These are phyloP conservation scores for Calcarisporium arbuscula DNA, from an alignment of 2,329 filamentous ascomycete genomes.

Conservation along the genomic window DNA sequence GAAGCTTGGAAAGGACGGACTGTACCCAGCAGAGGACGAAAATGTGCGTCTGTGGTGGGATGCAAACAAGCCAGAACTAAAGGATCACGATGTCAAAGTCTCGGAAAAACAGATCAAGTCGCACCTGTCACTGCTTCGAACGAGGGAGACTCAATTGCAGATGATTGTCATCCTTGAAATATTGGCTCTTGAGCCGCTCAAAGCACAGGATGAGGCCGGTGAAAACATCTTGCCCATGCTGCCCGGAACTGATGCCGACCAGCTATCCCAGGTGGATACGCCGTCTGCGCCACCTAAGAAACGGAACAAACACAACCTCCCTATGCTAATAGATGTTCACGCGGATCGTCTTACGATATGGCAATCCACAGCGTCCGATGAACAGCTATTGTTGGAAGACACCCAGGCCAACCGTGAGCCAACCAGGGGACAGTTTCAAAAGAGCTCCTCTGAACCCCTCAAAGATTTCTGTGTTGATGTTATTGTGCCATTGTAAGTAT, in stretches of 20 bases:
- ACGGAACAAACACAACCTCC: constrained; percentile 56
- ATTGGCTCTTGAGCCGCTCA: constrained; percentile 58
- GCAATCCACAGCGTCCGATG: constrained; percentile 67
- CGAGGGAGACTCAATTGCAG: constrained; percentile 73
- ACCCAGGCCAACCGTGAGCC: constrained; percentile 36
- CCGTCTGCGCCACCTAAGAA: constrained; percentile 40
- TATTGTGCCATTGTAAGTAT: constrained; percentile 66
- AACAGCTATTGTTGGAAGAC: constrained; percentile 43
- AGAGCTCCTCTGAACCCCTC: constrained; percentile 53
- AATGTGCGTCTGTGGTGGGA: constrained; percentile 66
- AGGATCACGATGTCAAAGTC: constrained; percentile 41
- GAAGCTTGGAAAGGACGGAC: constrained; percentile 60
- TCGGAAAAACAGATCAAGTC: constrained; percentile 51
- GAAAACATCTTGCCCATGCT: constrained; percentile 43
- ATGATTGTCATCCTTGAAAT: constrained; percentile 75
- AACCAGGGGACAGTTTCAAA: no score
- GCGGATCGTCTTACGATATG: constrained; percentile 77
- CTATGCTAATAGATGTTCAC: constrained; percentile 62
- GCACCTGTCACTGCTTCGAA: constrained; percentile 59
- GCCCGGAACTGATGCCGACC: constrained; percentile 25
- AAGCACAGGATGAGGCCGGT: constrained; percentile 30
- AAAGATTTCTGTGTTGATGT: constrained; percentile 76
- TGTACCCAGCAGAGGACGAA: constrained; percentile 61
- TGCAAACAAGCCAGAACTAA: constrained; percentile 44
- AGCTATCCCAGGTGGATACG: constrained; percentile 20